These are phyloP conservation scores for Bjerkandera adusta DNA, from an alignment of 1,284 basidiomycete genomes.

Conservation along the genomic window DNA sequence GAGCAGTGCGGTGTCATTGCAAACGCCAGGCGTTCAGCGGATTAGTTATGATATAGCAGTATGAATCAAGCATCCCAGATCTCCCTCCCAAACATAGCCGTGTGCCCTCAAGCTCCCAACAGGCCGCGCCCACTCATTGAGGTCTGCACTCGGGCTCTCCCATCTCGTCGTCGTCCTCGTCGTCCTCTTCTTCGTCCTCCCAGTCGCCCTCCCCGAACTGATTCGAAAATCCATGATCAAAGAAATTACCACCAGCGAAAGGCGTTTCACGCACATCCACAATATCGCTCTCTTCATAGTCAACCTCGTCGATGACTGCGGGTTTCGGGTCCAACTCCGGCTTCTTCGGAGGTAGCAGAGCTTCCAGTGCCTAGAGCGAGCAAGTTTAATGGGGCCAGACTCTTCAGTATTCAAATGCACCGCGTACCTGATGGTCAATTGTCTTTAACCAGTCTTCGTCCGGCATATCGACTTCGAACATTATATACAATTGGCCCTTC, in stretches of 20 bases:
- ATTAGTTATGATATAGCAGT: too few species aligned
- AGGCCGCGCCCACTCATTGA: conserved; percentile 41
- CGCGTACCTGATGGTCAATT: conserved; percentile 61
- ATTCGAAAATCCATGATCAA: conserved; percentile 65
- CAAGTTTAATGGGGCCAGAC: not conserved
- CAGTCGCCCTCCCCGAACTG: conserved; percentile 63
- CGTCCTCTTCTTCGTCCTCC: conserved; percentile 66
- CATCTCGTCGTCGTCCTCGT: conserved; percentile 57
- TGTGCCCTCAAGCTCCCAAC: too few species aligned
- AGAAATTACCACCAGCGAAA: conserved; percentile 66
- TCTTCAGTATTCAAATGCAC: conserved; percentile 14
- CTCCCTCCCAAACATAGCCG: too few species aligned
- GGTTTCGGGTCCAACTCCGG: conserved; percentile 68
- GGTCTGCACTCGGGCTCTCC: conserved; percentile 63
- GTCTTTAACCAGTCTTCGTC: conserved; percentile 63
- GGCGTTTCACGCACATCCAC: conserved; percentile 75
- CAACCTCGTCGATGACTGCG: conserved; percentile 66
- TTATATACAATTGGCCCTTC: conserved; percentile 81
- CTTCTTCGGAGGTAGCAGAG: conserved; percentile 75
- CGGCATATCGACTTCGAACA: conserved; percentile 87
- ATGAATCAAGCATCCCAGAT: too few species aligned
- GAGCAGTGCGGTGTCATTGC: too few species aligned
- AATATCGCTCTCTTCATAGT: conserved; percentile 74
- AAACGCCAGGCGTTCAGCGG: too few species aligned
- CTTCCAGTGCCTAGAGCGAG: conserved; percentile 59